A percentile compares a stretch with the other conserved stretches of the same genome.
Conservation (phyloP, 2,329 filamentous ascomycete genomes). For the Fusarium anguioides region DNA sequence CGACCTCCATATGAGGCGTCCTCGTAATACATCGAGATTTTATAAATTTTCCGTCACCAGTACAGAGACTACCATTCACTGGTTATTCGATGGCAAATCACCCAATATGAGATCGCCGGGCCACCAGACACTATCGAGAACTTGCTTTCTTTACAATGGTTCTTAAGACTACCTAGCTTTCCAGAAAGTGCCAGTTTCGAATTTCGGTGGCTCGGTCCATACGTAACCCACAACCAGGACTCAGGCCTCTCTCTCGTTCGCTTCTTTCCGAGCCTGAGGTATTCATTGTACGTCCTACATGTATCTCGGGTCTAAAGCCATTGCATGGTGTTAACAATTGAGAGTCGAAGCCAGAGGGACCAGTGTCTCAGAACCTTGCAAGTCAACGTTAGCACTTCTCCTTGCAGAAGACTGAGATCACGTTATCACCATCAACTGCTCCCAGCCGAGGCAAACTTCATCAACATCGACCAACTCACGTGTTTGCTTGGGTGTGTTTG, state of each 20-base stretch:
- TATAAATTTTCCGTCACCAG: background rate
- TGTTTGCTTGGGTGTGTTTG: conserved; percentile 22
- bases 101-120: background rate
- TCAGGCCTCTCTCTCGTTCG: background rate
- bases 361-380: conserved; percentile 14
- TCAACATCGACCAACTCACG: conserved; percentile 1
- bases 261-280: background rate
- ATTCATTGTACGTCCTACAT: background rate
- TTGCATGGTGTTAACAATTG: background rate
- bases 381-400: conserved; percentile 15
- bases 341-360: conserved; percentile 2
- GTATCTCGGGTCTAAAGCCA: background rate
- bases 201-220: conserved; percentile 8
- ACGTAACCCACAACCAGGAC: background rate
- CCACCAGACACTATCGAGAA: too few species aligned
- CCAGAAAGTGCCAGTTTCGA: background rate
- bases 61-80: background rate
- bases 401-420: conserved; percentile 40
- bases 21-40: background rate
- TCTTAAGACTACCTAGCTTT: background rate
- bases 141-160: background rate
- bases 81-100: background rate
- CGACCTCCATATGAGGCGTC: background rate
- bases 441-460: conserved; percentile 9
- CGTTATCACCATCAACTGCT: conserved; percentile 38